phyloP scores from a whole-genome alignment of 257 asterid genomes.

The Plantago major region DNA sequence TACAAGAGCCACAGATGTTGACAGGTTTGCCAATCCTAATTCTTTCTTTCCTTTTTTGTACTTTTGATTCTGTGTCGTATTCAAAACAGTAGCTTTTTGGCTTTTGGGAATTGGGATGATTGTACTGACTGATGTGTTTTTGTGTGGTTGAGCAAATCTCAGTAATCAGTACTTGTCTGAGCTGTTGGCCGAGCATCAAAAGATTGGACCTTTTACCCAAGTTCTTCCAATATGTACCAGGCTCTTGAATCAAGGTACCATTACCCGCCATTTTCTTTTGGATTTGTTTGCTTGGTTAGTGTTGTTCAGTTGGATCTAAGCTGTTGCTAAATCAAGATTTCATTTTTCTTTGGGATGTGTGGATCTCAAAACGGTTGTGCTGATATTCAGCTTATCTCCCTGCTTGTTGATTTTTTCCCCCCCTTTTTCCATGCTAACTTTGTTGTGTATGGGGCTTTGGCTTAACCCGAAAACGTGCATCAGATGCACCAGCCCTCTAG shows the following conservation, averaged over 20 bases:
- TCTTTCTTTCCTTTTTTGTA: too few species aligned
- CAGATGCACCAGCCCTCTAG: too few species aligned
- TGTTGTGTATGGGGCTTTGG: too few species aligned
- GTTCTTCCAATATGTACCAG: conserved; percentile 86
- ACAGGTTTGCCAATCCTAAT: conserved; percentile 39
- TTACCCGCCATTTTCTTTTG: not conserved
- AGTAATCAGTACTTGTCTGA: conserved; percentile 88
- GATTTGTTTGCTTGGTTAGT: not conserved
- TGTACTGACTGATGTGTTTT: not conserved
- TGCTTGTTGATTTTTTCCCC: too few species aligned
- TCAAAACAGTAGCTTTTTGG: not conserved
- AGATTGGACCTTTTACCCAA: conserved; percentile 94
- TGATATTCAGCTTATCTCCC: too few species aligned
- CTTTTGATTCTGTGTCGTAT: not conserved
- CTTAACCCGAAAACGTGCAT: too few species aligned
- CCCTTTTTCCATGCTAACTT: too few species aligned
- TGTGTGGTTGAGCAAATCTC: conserved; percentile 4
- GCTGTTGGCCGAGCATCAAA: conserved; percentile 93
- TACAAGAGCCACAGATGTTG: conserved; percentile 63
- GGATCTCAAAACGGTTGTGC: too few species aligned
- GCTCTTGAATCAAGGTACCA: conserved; percentile 83
- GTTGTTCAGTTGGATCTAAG: conserved; percentile 36
- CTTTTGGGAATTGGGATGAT: conserved; percentile 3
- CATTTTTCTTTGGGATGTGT: too few species aligned
- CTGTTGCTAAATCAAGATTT: not conserved